Evolutionary conservation across 345 rosid genomes (phyloP).

Genomic region (Citrus sinensis): DNA sequence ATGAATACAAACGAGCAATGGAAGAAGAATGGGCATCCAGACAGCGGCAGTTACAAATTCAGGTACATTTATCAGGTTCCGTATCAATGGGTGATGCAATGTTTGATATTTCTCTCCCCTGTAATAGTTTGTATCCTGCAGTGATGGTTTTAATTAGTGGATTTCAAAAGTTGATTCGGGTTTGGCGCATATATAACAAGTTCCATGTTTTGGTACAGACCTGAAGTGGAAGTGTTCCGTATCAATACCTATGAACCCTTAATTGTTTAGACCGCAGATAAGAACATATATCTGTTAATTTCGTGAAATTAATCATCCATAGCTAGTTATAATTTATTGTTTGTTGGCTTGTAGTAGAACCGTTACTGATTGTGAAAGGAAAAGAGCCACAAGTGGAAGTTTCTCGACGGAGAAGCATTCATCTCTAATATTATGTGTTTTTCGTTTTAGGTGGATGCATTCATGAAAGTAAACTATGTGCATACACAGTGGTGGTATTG

Average conservation of each 20-base stretch:
- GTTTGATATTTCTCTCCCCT: not conserved
- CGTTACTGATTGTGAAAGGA: not conserved
- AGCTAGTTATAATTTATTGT: not conserved
- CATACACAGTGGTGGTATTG: not conserved
- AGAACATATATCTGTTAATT: not conserved
- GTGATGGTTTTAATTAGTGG: not conserved
- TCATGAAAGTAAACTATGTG: not conserved
- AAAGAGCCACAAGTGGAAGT: not conserved
- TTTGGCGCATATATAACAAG: not conserved
- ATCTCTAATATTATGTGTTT: not conserved
- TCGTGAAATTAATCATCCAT: not conserved
- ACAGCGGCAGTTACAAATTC: conserved; percentile 61
- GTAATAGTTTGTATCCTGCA: not conserved
- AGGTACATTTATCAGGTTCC: conserved; percentile 38
- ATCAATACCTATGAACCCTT: not conserved
- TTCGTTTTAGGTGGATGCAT: not conserved
- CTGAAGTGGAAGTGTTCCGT: not conserved
- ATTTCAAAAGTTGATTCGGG: not conserved
- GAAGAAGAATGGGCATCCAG: conserved; percentile 90
- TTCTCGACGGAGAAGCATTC: not conserved
- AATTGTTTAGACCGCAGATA: not conserved
- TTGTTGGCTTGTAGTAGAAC: not conserved
- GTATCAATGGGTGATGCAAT: not conserved
- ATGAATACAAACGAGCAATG: conserved; percentile 70
- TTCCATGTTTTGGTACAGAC: not conserved